Base-by-base conservation (phyloP, 208 protist species). In the Leishmania guyanensis region DNA sequence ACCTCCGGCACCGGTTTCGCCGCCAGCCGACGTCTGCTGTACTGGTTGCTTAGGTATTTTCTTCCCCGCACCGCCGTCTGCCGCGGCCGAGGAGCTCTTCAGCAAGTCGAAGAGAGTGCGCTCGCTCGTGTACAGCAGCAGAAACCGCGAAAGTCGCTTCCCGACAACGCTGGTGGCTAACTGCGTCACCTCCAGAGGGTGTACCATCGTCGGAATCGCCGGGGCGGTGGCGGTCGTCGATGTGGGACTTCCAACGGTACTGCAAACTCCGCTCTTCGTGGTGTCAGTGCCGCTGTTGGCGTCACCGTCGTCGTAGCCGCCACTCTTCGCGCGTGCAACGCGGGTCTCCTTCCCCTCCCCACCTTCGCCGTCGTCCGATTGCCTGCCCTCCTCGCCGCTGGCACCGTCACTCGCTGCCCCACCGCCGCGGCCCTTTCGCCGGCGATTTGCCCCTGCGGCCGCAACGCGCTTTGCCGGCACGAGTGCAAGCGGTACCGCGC, bases 111-210 rank as follows among this genome's bases (percentile, higher is more conserved):
- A 77, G 78, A 94, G 90, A 5, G 83, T 89, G 22, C 94, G 81
- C 80, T 97, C 94, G 77, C 94, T 97, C 3, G 90, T 91, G 88
- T 96, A 95, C 79, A 92, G 82, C 75, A 85, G 68, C 62, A 95
- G 81, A 76, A 96, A 97, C 78, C 88, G 87, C 3, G 89, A 74
- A 54, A 92, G 90, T 1, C 94, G 94, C 84, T 92, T 94, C 4
- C 89, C 91, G 16, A 83, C 86, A 6, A 75, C 80, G 69, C 88
- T 90, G 33, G 79, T 88, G 58, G 77, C 53, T 1, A 89, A 22
- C 70, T 91, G 86, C 51, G 65, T 84, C 51, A 97, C 88, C 50
- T 94, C 88, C 16, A 97, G 87, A 22, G 92, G 91, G 81, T 94
- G 89, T 36, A 82, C 77, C 80, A 90, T 75, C 16, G 84, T 80